Base-by-base conservation (phyloP, 2,329 filamentous ascomycete species). In the Beauveria australis region DNA sequence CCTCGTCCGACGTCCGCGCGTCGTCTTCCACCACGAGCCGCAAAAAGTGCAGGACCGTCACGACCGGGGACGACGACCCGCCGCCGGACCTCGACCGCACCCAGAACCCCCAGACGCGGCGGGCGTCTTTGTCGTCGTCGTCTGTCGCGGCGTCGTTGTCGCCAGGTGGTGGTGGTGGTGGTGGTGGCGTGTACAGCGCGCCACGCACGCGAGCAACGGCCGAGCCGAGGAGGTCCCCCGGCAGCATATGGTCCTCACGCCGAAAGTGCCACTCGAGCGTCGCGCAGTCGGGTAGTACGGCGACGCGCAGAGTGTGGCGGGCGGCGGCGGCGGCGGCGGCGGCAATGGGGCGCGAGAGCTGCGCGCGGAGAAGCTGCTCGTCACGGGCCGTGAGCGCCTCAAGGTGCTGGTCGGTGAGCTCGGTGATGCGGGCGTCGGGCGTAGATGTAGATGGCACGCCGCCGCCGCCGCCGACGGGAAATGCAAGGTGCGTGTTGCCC, bases 211-310 rank as follows among this genome's bases (percentile, higher is more conserved):
- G 33, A 37, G 30, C 69, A 0, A 89, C 87, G 0, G 71, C 73
- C 43, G 68, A 70, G 2, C 80, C 77, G 65, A 88, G 82, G 6
- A 92, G 77, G 63, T 84, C 81, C 59, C 81, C 79, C 5, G 82
- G 83, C 68, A 82, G 83, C 68, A 93, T 87, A 71, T 89, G 94
- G 54, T 92, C 86, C 73, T 96, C 91, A 53, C 93, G 85, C 88
- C 53, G 85, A 66, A 63, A 92, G 76, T 46, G 90, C 89, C 46
- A 94, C 81, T 66, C 63, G 2, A 72, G 61, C 7, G 68, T 69
- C n/a, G 67, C 67, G 3, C 68, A 49, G 40, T 72, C 69, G 0
- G 74, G 74, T 0, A 74, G 53, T 10, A 76, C 55, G 18, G 70
- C 72, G 10, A 70, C 69, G 67, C 68, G 70, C 68, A 66, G 68